Conservation (phyloP, 495 filamentous ascomycete species). For the Penicillium canescens region DNA sequence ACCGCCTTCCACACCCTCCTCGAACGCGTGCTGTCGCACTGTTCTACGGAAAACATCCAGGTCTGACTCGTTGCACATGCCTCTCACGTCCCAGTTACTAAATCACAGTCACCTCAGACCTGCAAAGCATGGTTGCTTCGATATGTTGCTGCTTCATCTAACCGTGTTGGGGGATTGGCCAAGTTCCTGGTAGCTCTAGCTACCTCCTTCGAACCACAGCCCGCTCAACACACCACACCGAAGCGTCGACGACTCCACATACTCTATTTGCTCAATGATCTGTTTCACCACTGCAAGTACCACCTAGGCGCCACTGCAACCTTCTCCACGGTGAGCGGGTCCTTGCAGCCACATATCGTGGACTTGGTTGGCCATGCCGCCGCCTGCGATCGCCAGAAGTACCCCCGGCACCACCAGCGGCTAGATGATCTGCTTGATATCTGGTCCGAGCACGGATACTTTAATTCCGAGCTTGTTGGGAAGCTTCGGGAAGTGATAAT, state of each 20-base stretch:
- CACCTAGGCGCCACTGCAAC: conserved; percentile 44
- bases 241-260: conserved; percentile 74
- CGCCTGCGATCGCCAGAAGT: conserved; percentile 55
- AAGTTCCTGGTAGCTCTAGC: conserved; percentile 76
- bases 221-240: conserved; percentile 45
- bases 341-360: conserved; percentile 61
- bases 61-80: conserved; percentile 65
- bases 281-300: conserved; percentile 75
- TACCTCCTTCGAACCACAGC: conserved; percentile 50
- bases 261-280: conserved; percentile 80
- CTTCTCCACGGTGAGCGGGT: conserved; percentile 56
- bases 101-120: conserved; percentile 60
- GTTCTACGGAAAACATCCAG: conserved; percentile 87
- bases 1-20: conserved; percentile 67
- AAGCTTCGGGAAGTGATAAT: conserved; percentile 60
- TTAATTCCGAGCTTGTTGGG: conserved; percentile 53
- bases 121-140: conserved; percentile 84
- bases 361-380: conserved; percentile 63
- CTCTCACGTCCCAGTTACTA: conserved; percentile 38
- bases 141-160: conserved; percentile 67
- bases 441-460: conserved; percentile 76
- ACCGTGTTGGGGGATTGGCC: conserved; percentile 64
- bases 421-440: conserved; percentile 65
- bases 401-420: conserved; percentile 66
- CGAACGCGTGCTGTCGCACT: conserved; percentile 66